Conservation (phyloP, 257 asterid genomes). For the Solanum etuberosum region DNA sequence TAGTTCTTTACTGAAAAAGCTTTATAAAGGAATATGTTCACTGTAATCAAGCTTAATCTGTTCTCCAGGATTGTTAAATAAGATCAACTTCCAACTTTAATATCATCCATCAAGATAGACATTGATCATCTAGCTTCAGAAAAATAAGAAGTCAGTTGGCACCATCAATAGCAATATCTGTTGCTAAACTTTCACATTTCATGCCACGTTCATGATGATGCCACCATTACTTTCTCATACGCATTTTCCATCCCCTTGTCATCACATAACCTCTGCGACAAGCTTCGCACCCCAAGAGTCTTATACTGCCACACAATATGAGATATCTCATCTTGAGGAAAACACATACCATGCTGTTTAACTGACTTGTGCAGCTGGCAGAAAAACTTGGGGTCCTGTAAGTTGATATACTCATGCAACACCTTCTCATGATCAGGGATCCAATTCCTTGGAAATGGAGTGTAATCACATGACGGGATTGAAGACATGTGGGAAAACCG, state of each 20-base stretch:
- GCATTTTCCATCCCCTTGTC: conserved; percentile 14
- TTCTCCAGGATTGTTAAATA: not conserved
- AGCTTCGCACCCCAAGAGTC: conserved; percentile 48
- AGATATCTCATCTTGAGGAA: conserved; percentile 76
- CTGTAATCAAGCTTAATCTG: not conserved
- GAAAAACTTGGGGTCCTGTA: conserved; percentile 72
- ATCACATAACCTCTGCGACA: conserved; percentile 16
- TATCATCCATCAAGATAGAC: not conserved
- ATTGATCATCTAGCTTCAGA: not conserved
- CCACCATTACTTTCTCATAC: not conserved
- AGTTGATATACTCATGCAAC: conserved; percentile 52
- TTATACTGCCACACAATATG: conserved; percentile 80
- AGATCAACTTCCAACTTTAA: not conserved
- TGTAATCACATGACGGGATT: conserved; percentile 84
- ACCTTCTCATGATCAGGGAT: conserved; percentile 74
- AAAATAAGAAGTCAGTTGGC: not conserved
- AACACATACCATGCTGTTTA: conserved; percentile 38
- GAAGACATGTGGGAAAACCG: conserved; percentile 71
- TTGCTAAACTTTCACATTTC: not conserved
- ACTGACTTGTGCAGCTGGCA: conserved; percentile 59
- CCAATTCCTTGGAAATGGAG: conserved; percentile 91
- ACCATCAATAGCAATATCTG: not conserved
- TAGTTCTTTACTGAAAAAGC: not conserved
- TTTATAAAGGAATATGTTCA: not conserved
- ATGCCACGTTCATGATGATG: not conserved